These are phyloP conservation scores for Fusarium solani-melongenae DNA, from an alignment of 2,329 filamentous ascomycete genomes.

Conservation along the genomic window DNA sequence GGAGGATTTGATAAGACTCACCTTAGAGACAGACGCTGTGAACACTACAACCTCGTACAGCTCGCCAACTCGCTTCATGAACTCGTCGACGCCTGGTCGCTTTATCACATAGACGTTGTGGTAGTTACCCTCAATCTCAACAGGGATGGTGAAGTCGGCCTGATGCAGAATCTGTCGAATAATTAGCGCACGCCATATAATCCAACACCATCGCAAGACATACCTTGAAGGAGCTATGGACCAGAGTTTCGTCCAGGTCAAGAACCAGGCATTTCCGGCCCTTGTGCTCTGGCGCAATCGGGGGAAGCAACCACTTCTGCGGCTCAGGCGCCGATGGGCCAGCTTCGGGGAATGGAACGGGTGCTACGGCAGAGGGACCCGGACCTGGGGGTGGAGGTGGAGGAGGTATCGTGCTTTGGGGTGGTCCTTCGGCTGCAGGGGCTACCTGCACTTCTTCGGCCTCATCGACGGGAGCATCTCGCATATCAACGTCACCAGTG, in stretches of 20 bases:
- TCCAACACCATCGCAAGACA: slow-evolving; percentile 16
- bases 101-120: slow-evolving; percentile 99
- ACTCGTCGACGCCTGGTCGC: slow-evolving; percentile 96
- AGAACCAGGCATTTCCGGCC: slow-evolving; percentile 95
- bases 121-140: slow-evolving; percentile 98
- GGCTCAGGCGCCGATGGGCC: slow-evolving; percentile 54
- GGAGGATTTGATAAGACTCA: slow-evolving; percentile 51
- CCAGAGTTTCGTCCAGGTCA: slow-evolving; percentile 94
- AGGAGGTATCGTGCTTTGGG: slow-evolving; percentile 51
- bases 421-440: slow-evolving; percentile 51
- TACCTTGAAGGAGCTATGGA: slow-evolving; percentile 99
- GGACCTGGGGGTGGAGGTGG: slow-evolving; percentile 63
- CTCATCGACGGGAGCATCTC: slow-evolving; percentile 67
- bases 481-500: slow-evolving; percentile 75
- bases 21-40: slow-evolving; percentile 97
- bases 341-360: slow-evolving; percentile 54
- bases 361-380: slow-evolving; percentile 53
- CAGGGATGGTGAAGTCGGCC: slow-evolving; percentile 98
- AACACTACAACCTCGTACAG: slow-evolving; percentile 99
- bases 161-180: slow-evolving; percentile 85
- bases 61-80: slow-evolving; percentile 98
- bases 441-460: slow-evolving; percentile 57
- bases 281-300: slow-evolving; percentile 80
- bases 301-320: slow-evolving; percentile 81
- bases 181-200: slow-evolving; percentile 32